Evolutionary conservation across 441 rosid species (phyloP), one percentile per base, ranked within the genome.

Genomic region (Brassica balearica): DNA sequence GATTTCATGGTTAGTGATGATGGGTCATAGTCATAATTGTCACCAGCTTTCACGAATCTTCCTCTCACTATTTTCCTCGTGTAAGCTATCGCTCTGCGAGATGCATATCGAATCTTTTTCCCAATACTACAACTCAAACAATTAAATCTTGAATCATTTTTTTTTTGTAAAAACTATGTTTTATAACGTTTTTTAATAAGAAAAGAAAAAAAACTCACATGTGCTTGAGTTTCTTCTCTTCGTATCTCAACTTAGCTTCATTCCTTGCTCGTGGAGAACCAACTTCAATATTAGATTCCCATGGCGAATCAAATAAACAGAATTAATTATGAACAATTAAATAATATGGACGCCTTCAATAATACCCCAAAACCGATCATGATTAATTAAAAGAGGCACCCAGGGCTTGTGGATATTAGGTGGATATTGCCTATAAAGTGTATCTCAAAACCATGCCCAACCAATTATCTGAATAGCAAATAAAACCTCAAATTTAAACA

Each of bases 281-380:
- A 60, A 72, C 77, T 73, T 89, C 95, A 72, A 85, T 73, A 74
- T 76, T 86, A 8, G 92, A 82, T 19, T 90, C 95, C 96, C 98
- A 46, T 27, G 32, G 32, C 32, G 32, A 27, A 27, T 27, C 32
- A 27, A 27, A 2, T 27, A 27, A 27, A 27, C 32, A 27, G 32
- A 27, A 27, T 27, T 27, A 27, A 27, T 27, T 27, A 27, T 27
- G 32, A 27, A 27, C 32, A 27, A 27, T 27, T 27, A 27, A 27
- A 27, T 27, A 27, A 27, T 27, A 27, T 27, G 32, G 32, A 27
- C 4, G 32, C 32, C 32, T 27, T 27, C 32, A 27, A 27, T 27
- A 3, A 27, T 27, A 27, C 32, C 32, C 32, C 32, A 27, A 27
- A 27, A 27, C 32, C 32, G 32, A 27, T 3, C 32, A 27, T 3